These are phyloP conservation scores for Talaromyces sp. DNA, from an alignment of 2,329 filamentous ascomycete species.

Conservation along the genomic window DNA sequence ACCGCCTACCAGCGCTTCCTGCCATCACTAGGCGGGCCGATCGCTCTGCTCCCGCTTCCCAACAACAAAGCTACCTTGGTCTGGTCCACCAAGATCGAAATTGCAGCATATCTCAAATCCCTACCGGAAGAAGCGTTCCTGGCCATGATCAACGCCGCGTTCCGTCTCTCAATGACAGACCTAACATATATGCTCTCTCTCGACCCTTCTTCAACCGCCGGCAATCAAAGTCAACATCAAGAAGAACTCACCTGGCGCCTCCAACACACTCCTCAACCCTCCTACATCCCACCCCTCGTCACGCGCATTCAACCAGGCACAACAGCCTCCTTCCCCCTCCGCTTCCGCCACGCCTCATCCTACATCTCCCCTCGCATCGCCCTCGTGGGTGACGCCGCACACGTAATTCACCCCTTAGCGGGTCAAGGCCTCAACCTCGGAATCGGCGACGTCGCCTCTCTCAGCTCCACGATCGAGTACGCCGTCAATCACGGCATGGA, in stretches of 20 bases:
- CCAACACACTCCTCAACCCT: slow-evolving; percentile 60
- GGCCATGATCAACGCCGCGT: slow-evolving; percentile 88
- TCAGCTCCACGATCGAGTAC: slow-evolving; percentile 69
- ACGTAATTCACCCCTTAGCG: slow-evolving; percentile 90
- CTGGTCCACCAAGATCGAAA: slow-evolving; percentile 84
- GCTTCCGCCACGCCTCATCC: slow-evolving; percentile 86
- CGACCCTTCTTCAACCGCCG: slow-evolving; percentile 32
- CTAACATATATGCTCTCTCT: slow-evolving; percentile 75
- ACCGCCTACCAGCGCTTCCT: slow-evolving; percentile 94
- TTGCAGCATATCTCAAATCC: slow-evolving; percentile 74
- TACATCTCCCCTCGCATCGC: slow-evolving; percentile 89
- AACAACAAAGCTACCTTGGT: slow-evolving; percentile 80
- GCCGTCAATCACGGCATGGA: slow-evolving; percentile 82
- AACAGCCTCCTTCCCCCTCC: slow-evolving; percentile 85
- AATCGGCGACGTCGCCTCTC: slow-evolving; percentile 78
- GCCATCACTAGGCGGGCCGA: slow-evolving; percentile 70
- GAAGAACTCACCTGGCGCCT: slow-evolving; percentile 84
- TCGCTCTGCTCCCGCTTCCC: slow-evolving; percentile 86
- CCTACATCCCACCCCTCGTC: slow-evolving; percentile 61
- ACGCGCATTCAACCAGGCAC: slow-evolving; percentile 71
- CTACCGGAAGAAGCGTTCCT: slow-evolving; percentile 70
- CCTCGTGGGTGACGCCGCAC: slow-evolving; percentile 88
- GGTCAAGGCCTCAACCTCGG: slow-evolving; percentile 94
- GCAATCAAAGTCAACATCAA: slow-evolving; percentile 48
- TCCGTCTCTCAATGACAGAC: slow-evolving; percentile 75